phyloP scores from a whole-genome alignment of 1,139 yeast genomes.

The Pichiaceae sp. region DNA sequence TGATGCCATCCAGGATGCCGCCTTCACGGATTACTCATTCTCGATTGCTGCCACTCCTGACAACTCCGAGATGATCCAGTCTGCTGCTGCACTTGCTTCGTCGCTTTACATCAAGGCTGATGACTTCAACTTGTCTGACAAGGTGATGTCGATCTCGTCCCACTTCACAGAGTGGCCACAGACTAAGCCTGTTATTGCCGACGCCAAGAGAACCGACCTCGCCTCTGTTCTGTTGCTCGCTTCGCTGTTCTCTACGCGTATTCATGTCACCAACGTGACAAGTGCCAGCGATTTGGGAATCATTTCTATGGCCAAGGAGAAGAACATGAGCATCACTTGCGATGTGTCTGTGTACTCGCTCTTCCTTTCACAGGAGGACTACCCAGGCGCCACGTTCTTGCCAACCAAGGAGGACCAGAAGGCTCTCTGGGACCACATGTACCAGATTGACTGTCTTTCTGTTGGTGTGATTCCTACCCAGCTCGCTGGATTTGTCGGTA shows the following conservation, averaged over 20 bases:
- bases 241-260: conserved; percentile 74
- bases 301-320: conserved; percentile 78
- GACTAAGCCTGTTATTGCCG: conserved; percentile 79
- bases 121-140: conserved; percentile 49
- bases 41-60: conserved; percentile 75
- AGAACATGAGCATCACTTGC: conserved; percentile 77
- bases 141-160: conserved; percentile 68
- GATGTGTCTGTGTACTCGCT: conserved; percentile 80
- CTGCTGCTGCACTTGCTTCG: conserved; percentile 61
- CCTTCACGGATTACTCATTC: conserved; percentile 76
- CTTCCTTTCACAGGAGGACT: conserved; percentile 67
- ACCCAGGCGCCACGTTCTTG: conserved; percentile 60
- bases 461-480: conserved; percentile 74
- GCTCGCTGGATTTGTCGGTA: conserved; percentile 57
- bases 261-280: conserved; percentile 84
- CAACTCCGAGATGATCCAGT: conserved; percentile 56
- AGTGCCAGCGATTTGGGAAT: conserved; percentile 76
- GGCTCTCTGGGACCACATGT: conserved; percentile 73
- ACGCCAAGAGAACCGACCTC: conserved; percentile 84
- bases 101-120: conserved; percentile 77
- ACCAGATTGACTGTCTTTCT: conserved; percentile 76
- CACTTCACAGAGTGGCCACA: conserved; percentile 83
- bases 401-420: conserved; percentile 77
- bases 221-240: conserved; percentile 89
- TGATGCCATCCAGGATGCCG: conserved; percentile 46